Evolutionary conservation across 225 moss, liverwort and hornwort species (phyloP).

Genomic region (Straminergon stramineum): DNA sequence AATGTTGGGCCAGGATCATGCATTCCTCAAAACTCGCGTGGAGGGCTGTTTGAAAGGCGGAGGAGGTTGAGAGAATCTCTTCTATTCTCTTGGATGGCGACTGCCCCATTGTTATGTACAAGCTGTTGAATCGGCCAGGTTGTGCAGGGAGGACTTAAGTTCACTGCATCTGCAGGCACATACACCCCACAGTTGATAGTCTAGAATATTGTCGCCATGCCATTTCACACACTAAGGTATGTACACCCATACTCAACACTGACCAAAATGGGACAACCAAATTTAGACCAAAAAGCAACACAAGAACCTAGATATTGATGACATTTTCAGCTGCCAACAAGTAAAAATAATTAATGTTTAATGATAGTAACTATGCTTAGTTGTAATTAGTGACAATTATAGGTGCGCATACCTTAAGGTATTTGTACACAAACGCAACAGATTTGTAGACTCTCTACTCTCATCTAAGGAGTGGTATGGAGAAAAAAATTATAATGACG

Average conservation of each 20-base stretch:
- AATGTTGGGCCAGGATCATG: constrained; percentile 58
- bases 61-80: constrained; percentile 45
- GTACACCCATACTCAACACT: not conserved
- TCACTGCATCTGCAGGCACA: not conserved
- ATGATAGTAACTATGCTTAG: not conserved
- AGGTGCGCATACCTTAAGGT: not conserved
- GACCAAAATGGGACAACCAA: not conserved
- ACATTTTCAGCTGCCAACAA: not conserved
- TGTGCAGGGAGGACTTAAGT: not conserved
- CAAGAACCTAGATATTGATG: not conserved
- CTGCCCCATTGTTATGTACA: constrained; percentile 45
- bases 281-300: not conserved
- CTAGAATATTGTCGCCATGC: not conserved
- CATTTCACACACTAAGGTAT: not conserved
- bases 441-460: not conserved
- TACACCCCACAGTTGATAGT: not conserved
- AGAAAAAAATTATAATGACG: too few relatives aligned
- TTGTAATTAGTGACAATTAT: not conserved
- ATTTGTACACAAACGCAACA: not conserved
- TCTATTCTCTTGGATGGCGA: constrained; percentile 74
- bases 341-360: not conserved
- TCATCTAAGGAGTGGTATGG: not conserved
- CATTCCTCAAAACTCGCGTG: constrained; percentile 77
- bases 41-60: constrained; percentile 51
- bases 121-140: not conserved